Evolutionary conservation across 768 basidiomycete genomes (phyloP).

Genomic region (Podaxis sp.): DNA sequence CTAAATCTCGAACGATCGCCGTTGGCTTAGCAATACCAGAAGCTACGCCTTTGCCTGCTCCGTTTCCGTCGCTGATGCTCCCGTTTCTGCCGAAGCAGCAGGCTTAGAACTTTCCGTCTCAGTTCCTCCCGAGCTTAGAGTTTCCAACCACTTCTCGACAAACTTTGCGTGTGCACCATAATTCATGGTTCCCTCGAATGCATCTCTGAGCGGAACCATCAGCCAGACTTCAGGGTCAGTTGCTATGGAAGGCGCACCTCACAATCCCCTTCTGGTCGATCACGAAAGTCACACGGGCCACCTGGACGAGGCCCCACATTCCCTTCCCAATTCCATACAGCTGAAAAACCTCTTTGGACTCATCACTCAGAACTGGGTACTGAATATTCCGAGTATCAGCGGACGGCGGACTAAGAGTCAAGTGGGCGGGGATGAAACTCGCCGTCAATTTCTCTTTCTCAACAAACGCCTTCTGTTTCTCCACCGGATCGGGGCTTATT

Average conservation of each 20-base stretch:
- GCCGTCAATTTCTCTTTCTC: slow-evolving; percentile 69
- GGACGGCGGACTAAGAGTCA: neutral
- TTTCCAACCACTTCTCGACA: slow-evolving; percentile 65
- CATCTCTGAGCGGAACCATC: slow-evolving; percentile 42
- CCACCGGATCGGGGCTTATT: slow-evolving; percentile 69
- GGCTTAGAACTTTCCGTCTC: neutral
- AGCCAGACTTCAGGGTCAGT: neutral
- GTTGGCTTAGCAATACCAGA: neutral
- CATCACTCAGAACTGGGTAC: slow-evolving; percentile 82
- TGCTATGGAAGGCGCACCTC: slow-evolving; percentile 39
- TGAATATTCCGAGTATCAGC: slow-evolving; percentile 23
- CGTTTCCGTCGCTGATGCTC: neutral
- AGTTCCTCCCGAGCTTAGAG: slow-evolving; percentile 39
- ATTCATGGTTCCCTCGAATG: slow-evolving; percentile 58
- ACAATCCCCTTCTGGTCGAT: slow-evolving; percentile 72
- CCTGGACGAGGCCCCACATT: slow-evolving; percentile 60
- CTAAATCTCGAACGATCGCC: neutral
- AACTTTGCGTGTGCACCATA: slow-evolving; percentile 70
- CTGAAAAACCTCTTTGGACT: slow-evolving; percentile 58
- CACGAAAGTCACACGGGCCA: slow-evolving; percentile 71
- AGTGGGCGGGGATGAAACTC: slow-evolving; percentile 21
- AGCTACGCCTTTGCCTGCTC: neutral
- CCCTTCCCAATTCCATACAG: slow-evolving; percentile 67
- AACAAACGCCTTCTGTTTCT: slow-evolving; percentile 73
- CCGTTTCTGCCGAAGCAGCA: neutral